Percentiles rank a stretch among this genome's conserved stretches.
phyloP scores from a whole-genome alignment of 2,329 filamentous ascomycete genomes.

The Beauveria scarabaeidicola region DNA sequence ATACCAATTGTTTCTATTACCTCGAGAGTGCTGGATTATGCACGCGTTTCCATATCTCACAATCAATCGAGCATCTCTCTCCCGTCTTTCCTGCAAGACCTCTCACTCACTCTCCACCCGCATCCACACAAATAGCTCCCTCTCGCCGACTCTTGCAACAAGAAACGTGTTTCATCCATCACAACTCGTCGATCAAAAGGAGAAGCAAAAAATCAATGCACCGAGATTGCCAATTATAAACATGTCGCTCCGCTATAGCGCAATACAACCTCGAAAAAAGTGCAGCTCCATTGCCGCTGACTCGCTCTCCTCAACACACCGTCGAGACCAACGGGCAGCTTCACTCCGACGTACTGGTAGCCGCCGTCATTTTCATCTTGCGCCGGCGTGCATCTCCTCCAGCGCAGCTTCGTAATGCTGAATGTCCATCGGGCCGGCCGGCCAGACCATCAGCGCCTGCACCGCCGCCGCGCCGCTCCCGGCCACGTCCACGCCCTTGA shows the following conservation, averaged over 20 bases:
- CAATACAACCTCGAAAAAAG: neutral
- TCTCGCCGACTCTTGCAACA: neutral
- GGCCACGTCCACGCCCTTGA: conserved; percentile 30
- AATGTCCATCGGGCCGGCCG: conserved; percentile 63
- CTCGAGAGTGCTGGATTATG: neutral
- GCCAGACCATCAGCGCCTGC: conserved; percentile 72
- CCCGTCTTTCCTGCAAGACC: neutral
- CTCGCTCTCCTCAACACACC: neutral
- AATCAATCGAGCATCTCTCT: neutral
- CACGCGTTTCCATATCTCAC: neutral
- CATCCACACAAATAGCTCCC: neutral
- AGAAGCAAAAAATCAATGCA: neutral
- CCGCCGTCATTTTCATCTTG: neutral
- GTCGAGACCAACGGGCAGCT: neutral
- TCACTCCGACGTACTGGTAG: too few relatives aligned
- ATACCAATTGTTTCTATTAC: neutral
- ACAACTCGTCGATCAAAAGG: neutral
- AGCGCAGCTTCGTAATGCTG: conserved; percentile 60
- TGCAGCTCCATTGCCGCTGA: neutral
- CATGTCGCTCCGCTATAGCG: neutral
- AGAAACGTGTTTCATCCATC: conserved; percentile 1
- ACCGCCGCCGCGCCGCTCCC: conserved; percentile 31
- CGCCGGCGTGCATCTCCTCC: conserved; percentile 17
- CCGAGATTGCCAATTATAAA: neutral
- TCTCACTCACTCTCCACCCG: neutral